Evolutionary conservation across 192 early-diverging fungal species (phyloP).

Genomic region (Coemansia sp.): DNA sequence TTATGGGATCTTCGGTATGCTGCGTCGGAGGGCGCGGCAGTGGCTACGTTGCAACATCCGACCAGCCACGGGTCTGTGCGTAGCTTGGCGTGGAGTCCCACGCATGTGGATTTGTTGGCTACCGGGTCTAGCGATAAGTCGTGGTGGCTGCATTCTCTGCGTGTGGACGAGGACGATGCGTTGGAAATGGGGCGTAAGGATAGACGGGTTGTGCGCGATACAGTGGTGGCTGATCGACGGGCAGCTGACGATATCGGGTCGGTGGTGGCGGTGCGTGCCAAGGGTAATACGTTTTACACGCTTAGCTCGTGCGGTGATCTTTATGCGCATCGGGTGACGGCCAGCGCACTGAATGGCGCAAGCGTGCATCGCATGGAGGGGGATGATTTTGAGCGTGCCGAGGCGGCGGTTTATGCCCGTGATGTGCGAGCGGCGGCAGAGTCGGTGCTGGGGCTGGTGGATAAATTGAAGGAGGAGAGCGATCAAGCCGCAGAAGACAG

Average conservation of each 20-base stretch:
- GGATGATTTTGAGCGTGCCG: slow-evolving; percentile 8
- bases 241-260: slow-evolving; percentile 50
- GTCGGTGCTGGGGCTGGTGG: slow-evolving; percentile 20
- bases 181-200: neutral
- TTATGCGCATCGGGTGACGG: slow-evolving; percentile 41
- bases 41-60: slow-evolving; percentile 26
- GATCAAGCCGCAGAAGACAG: neutral
- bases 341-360: slow-evolving; percentile 10
- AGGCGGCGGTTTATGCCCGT: slow-evolving; percentile 38
- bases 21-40: slow-evolving; percentile 43
- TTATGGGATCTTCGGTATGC: slow-evolving; percentile 74
- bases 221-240: slow-evolving; percentile 29
- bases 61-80: slow-evolving; percentile 30
- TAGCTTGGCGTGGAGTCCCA: slow-evolving; percentile 67
- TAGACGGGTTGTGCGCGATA: neutral
- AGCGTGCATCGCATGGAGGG: slow-evolving; percentile 16
- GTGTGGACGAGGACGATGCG: slow-evolving; percentile 1
- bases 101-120: slow-evolving; percentile 65
- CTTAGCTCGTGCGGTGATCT: slow-evolving; percentile 53
- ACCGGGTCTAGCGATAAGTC: slow-evolving; percentile 62
- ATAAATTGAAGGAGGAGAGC: slow-evolving; percentile 1
- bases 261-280: slow-evolving; percentile 30
- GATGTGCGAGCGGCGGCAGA: slow-evolving; percentile 35
- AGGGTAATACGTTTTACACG: slow-evolving; percentile 40
- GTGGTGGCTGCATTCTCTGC: slow-evolving; percentile 61